Conservation (phyloP, 345 rosid species). For the Linum lewisii region DNA sequence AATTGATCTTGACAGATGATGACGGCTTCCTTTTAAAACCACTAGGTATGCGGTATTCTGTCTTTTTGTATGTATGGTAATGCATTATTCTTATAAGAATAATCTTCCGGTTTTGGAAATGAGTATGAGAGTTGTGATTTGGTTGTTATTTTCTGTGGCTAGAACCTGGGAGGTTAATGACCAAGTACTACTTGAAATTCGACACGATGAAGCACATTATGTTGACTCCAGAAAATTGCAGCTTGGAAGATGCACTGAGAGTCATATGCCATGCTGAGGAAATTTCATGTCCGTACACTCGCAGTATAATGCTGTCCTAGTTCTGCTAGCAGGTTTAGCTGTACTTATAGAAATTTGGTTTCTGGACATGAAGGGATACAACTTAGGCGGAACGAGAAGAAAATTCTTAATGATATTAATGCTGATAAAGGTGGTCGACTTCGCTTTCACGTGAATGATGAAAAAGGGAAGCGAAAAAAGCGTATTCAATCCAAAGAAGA, state of each 20-base stretch:
- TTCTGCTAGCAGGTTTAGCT: conserved; percentile 1
- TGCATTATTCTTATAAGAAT: conserved; percentile 4
- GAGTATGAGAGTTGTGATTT: conserved; percentile 9
- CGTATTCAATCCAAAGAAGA: conserved; percentile 92
- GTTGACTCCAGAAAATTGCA: conserved; percentile 51
- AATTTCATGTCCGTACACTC: conserved; percentile 64
- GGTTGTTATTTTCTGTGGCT: conserved; percentile 10
- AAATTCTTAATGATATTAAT: conserved; percentile 78
- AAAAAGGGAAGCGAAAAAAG: conserved; percentile 77
- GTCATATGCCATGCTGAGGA: conserved; percentile 80
- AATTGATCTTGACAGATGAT: conserved; percentile 82
- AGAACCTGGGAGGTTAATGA: conserved; percentile 98
- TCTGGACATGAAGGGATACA: conserved; percentile 80
- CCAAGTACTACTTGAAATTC: conserved; percentile 86
- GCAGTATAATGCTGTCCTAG: conserved; percentile 7
- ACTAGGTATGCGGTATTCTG: conserved; percentile 38
- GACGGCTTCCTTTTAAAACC: conserved; percentile 89
- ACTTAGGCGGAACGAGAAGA: conserved; percentile 94
- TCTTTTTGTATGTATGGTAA: no score
- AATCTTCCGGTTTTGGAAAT: conserved; percentile 9
- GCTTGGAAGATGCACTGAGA: conserved; percentile 69
- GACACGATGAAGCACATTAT: conserved; percentile 88
- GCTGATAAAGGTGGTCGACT: conserved; percentile 73
- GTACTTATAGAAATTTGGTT: conserved; percentile 9
- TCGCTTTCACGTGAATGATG: conserved; percentile 72